phyloP scores from a whole-genome alignment of 768 basidiomycete species.

The Galerina marginata region DNA sequence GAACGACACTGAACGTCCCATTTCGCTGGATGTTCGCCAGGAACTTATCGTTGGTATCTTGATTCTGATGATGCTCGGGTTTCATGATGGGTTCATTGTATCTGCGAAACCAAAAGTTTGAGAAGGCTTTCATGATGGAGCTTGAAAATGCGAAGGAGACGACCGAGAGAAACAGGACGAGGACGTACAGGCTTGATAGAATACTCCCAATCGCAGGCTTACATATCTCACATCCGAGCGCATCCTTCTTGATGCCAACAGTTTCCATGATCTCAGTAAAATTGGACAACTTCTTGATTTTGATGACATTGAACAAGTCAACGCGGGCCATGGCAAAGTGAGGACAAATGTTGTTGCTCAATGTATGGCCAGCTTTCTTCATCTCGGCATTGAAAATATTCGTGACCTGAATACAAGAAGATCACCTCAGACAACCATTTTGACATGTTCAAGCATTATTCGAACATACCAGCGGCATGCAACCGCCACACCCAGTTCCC shows the following conservation, averaged over 20 bases:
- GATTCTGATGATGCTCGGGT: constrained; percentile 66
- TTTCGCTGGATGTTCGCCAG: constrained; percentile 77
- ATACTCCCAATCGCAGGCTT: constrained; percentile 69
- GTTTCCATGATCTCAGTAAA: constrained; percentile 58
- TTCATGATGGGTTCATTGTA: constrained; percentile 69
- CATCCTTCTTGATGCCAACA: constrained; percentile 49
- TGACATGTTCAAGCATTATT: too few species aligned
- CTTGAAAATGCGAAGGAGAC: too few species aligned
- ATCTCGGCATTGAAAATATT: constrained; percentile 59
- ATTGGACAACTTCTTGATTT: constrained; percentile 64
- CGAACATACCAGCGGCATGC: constrained; percentile 56
- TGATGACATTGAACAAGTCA: constrained; percentile 71
- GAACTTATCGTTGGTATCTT: constrained; percentile 75
- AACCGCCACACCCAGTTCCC: constrained; percentile 78
- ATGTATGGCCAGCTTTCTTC: constrained; percentile 64
- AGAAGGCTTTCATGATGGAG: too few species aligned
- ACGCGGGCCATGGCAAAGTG: constrained; percentile 69
- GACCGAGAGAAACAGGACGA: too few species aligned
- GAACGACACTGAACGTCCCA: constrained; percentile 75
- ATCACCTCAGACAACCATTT: too few species aligned
- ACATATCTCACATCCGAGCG: constrained; percentile 75
- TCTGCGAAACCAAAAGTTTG: not conserved
- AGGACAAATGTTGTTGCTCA: constrained; percentile 65
- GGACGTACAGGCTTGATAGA: constrained; percentile 39
- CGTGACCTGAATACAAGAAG: too few species aligned